Base-by-base conservation (phyloP, 1,284 basidiomycete genomes). In the Neolentinus lepideus region DNA sequence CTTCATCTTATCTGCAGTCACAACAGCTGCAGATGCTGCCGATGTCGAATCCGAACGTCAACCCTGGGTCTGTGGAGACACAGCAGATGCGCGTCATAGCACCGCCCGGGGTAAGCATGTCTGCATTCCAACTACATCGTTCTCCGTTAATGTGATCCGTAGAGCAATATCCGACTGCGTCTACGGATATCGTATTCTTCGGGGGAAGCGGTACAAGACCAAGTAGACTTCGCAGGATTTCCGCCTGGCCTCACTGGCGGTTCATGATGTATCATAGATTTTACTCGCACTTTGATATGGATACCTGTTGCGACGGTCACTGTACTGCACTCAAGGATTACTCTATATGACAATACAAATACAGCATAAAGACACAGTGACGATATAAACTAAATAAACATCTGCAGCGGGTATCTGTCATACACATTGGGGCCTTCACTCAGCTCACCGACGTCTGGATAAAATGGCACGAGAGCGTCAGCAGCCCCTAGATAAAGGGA, bases 21-120 rank as follows among this genome's bases (percentile, higher is more conserved):
- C 96, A 98, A 75, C 95, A 98, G 68, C 71, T 99, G 57, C 95
- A 98, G 69, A 99, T 99, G 96, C 81, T 94, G 57, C 92, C 96
- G 3, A 98, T 99, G 86, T 94, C 93, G 8, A 94, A 88, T 69
- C 73, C 88, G 10, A 85, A 84, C 54, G 78, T 99, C 24, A 74
- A 71, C 14, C 88, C 93, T 0, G 94, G 93, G 1, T 73, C 83
- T 9, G 82, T 83, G 19, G 96, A 98, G 71, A 97, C 94, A 16
- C 97, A 99, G 69, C 93, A 96, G 65, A 88, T 99, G 87, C 82
- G 94, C 10, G 85, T 99, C 27, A 80, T 94, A 53, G 93, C 91
- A 8, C 93, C 93, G 6, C 79, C 80, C 2, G 94, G 93, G 26
- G 94, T 95, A 65, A 74, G 92, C 83, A 3, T 16, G 26, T 26